Conservation (phyloP, 2,329 filamentous ascomycete species). For the Trichoderma polysporum region DNA sequence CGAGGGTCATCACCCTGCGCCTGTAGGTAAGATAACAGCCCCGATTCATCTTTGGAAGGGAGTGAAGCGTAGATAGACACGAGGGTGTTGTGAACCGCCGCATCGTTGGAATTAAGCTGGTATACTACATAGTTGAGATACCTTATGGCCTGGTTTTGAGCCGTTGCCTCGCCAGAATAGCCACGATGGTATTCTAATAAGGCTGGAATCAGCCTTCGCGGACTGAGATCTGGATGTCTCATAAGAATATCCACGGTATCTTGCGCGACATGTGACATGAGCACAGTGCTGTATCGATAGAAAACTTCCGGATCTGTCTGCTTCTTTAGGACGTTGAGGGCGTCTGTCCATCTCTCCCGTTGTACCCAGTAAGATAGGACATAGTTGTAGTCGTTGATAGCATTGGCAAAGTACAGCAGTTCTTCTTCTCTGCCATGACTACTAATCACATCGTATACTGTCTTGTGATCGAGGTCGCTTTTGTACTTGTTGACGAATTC, state of each 20-base stretch:
- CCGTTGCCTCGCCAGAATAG: slow-evolving; percentile 60
- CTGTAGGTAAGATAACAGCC: slow-evolving; percentile 84
- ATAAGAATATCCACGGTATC: slow-evolving; percentile 95
- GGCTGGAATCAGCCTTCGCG: slow-evolving; percentile 86
- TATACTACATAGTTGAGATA: slow-evolving; percentile 95
- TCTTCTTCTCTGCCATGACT: slow-evolving; percentile 94
- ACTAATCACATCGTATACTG: slow-evolving; percentile 92
- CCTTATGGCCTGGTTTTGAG: slow-evolving; percentile 85
- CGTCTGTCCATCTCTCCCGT: slow-evolving; percentile 86
- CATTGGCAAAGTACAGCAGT: slow-evolving; percentile 84
- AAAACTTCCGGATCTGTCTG: slow-evolving; percentile 92
- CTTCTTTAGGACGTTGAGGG: slow-evolving; percentile 83
- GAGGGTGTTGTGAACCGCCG: slow-evolving; percentile 94
- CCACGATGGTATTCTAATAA: slow-evolving; percentile 90
- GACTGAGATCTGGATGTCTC: slow-evolving; percentile 81
- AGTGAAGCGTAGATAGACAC: slow-evolving; percentile 94
- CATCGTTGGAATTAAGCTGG: slow-evolving; percentile 73
- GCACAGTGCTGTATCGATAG: slow-evolving; percentile 94
- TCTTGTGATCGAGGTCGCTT: slow-evolving; percentile 82
- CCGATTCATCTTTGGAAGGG: slow-evolving; percentile 77
- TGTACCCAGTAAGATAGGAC: slow-evolving; percentile 97
- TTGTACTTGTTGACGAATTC: slow-evolving; percentile 87
- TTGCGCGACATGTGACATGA: slow-evolving; percentile 83
- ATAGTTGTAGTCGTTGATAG: slow-evolving; percentile 89
- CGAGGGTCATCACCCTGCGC: slow-evolving; percentile 81